A percentile compares a stretch with the other conserved stretches of the same genome.
Evolutionary conservation across 192 early-diverging fungal genomes (phyloP).

Genomic region (Chytriomyces sp.): DNA sequence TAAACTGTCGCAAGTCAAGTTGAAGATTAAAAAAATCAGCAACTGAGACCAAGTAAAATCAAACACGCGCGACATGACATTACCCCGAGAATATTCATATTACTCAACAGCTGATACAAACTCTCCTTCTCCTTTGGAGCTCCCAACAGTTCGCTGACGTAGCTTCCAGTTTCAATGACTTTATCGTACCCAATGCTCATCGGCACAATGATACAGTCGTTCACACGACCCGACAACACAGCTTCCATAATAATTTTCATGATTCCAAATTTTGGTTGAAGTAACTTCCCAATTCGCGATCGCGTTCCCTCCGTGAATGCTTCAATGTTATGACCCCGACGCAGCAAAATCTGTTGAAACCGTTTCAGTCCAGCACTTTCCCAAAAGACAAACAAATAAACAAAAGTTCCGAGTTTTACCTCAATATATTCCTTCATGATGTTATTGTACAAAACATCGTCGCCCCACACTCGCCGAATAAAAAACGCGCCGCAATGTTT

Average conservation of each 20-base stretch:
- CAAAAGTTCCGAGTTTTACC: constrained; percentile 26
- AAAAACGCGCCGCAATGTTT: constrained; percentile 77
- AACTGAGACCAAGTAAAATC: neutral
- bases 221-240: constrained; percentile 60
- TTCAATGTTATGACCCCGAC: constrained; percentile 80
- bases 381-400: neutral
- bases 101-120: constrained; percentile 68
- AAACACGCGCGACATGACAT: neutral
- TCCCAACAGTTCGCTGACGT: constrained; percentile 79
- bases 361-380: neutral
- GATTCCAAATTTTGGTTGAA: constrained; percentile 81
- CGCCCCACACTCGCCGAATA: constrained; percentile 79
- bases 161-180: constrained; percentile 78
- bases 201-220: constrained; percentile 77
- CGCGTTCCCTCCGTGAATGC: constrained; percentile 86
- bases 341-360: constrained; percentile 54
- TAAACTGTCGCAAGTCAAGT: constrained; percentile 49
- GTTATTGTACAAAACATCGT: constrained; percentile 72
- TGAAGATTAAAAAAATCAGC: neutral
- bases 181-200: constrained; percentile 87
- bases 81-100: constrained; percentile 47
- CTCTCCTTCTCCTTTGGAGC: constrained; percentile 82
- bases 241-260: constrained; percentile 83
- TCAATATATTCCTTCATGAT: constrained; percentile 80
- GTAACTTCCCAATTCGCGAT: constrained; percentile 77